Evolutionary conservation across 768 basidiomycete genomes (phyloP), one percentile per base, ranked within the genome.

Genomic region (Sporobolomyces roseus): DNA sequence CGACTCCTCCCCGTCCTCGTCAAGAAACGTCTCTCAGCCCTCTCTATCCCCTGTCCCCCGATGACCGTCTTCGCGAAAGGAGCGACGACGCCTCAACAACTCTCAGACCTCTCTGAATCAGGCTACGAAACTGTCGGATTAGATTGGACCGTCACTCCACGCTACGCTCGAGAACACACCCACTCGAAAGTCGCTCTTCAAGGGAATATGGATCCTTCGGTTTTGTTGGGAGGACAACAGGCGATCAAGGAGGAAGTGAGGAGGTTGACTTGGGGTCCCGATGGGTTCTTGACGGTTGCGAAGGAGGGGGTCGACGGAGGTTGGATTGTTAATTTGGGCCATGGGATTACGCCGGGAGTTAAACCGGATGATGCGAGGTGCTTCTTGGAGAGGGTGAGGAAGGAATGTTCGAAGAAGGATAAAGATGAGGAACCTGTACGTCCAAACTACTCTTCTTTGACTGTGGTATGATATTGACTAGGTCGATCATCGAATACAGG

Each of bases 321-420:
- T n/a, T 98, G 93, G 92, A 97, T 98, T 75, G 89, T 90, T 13
- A 98, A 98, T 80, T 81, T 99, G 27, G 96, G 96, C 0, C 96
- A 98, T 77, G 96, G 96, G 8, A 93, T 99, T 74, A 96, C 93
- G 6, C 96, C 96, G 16, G 89, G 86, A 30, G 93, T 98, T 19
- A 86, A 96, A 78, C 92, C 94, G 27, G 93, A 97, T 63, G 91
- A 96, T 78, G 81, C 96, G 78, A 82, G 83, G 63, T 94, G 65
- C 63, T 70, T 73, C 51, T 48, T 73, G 30, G 66, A 73, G 68
- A 30, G 72, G 21, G 72, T 73, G 12, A 27, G 72, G 59, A 32
- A 38, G 13, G 72, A 73, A 60, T 65, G 54, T 36, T 23, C 30
- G 7, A 73, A 73, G 52, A 69, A 66, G 58, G 16, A 27, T 23